These are phyloP conservation scores for Xylaria sp. DNA, from an alignment of 2,329 filamentous ascomycete genomes.

Conservation along the genomic window DNA sequence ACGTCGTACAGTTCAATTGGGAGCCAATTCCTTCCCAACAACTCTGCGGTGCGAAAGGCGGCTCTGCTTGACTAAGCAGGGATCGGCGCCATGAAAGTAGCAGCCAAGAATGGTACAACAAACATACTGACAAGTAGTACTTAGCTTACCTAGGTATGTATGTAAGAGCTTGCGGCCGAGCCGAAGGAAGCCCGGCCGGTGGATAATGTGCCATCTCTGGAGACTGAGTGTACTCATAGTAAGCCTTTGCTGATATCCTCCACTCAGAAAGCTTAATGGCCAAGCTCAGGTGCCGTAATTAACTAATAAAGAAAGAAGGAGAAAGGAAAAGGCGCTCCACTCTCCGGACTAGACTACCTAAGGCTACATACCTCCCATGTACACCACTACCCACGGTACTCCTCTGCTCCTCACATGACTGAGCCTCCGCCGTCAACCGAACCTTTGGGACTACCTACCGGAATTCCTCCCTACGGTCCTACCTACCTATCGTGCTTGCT, in stretches of 20 bases:
- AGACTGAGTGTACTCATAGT: not conserved
- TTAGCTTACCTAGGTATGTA: not conserved
- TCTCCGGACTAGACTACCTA: constrained; percentile 30
- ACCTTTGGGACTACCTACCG: constrained; percentile 20
- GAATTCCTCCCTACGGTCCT: too few species aligned
- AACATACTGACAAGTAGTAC: not conserved
- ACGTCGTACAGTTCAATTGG: constrained; percentile 7
- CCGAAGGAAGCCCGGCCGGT: constrained; percentile 22
- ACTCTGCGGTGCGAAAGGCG: not conserved
- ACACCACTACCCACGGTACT: too few species aligned
- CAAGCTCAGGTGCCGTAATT: constrained; percentile 5
- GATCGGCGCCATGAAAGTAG: not conserved
- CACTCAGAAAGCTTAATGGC: constrained; percentile 23
- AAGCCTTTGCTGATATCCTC: constrained; percentile 15
- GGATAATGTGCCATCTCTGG: constrained; percentile 22
- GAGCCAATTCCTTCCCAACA: not conserved
- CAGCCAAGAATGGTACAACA: not conserved
- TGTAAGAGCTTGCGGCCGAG: constrained; percentile 15
- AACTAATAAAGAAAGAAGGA: constrained; percentile 18
- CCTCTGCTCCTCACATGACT: constrained; percentile 42
- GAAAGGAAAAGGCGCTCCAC: constrained; percentile 21
- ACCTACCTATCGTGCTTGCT: not conserved
- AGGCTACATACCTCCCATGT: not conserved
- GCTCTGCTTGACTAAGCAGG: not conserved
- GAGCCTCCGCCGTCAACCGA: constrained; percentile 48